A percentile compares a stretch with the other conserved stretches of the same genome.
Conservation (phyloP, 1,284 basidiomycete genomes). For the Tilletia setariae region DNA sequence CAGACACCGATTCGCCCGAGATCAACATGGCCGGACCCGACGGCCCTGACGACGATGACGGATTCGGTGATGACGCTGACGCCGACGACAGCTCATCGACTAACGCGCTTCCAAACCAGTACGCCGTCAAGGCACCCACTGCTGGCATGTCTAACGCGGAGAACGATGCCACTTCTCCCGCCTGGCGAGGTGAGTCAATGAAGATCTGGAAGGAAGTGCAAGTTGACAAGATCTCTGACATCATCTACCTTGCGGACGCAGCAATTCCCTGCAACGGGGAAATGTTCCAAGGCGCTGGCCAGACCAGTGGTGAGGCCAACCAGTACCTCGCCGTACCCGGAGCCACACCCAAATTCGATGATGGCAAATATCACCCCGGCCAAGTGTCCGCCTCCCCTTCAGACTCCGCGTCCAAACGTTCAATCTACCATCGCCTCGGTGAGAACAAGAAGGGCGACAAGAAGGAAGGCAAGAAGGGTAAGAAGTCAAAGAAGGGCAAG, state of each 20-base stretch:
- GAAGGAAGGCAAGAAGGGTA: conserved; percentile 6
- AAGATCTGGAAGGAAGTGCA: background rate
- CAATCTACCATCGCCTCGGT: conserved; percentile 7
- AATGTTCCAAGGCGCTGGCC: conserved; percentile 15
- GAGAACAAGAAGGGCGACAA: conserved; percentile 3
- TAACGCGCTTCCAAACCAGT: background rate
- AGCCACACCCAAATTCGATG: background rate
- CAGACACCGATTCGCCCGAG: conserved; percentile 8
- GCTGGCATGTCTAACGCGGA: background rate
- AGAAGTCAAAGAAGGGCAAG: conserved; percentile 12
- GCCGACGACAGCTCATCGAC: background rate
- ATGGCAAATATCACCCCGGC: background rate
- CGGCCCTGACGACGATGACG: conserved; percentile 1
- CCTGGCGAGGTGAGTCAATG: conserved; percentile 6
- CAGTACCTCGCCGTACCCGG: background rate
- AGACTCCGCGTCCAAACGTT: background rate
- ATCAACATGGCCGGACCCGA: conserved; percentile 6
- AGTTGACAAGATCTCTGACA: too few species aligned
- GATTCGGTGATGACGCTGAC: background rate
- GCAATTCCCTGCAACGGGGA: conserved; percentile 13
- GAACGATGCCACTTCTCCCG: background rate
- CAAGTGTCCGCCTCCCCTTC: conserved; percentile 4
- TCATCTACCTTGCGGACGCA: background rate
- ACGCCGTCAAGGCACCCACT: conserved; percentile 1
- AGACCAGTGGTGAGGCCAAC: background rate